Conservation (phyloP, 2,329 filamentous ascomycete genomes). For the Moelleriella libera region DNA sequence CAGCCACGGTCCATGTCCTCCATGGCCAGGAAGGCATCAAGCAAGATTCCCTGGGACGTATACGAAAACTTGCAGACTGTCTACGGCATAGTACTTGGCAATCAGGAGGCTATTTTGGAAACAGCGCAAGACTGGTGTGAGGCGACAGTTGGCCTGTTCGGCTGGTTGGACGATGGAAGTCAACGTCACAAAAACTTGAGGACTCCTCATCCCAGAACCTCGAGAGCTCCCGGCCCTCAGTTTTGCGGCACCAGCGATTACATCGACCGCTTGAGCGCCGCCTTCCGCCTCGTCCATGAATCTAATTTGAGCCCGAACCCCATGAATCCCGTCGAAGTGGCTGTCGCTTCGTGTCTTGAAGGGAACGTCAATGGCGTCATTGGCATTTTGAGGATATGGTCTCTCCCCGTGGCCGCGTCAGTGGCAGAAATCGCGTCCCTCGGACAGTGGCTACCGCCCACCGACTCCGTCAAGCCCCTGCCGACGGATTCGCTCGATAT, state of each 20-base stretch:
- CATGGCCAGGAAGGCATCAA: conserved; percentile 64
- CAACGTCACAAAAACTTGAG: conserved; percentile 25
- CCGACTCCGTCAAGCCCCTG: conserved; percentile 26
- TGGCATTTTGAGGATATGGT: conserved; percentile 64
- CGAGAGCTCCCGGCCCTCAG: conserved; percentile 21
- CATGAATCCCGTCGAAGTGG: conserved; percentile 64
- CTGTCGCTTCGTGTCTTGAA: conserved; percentile 68
- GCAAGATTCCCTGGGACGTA: conserved; percentile 76
- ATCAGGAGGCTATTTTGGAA: conserved; percentile 59
- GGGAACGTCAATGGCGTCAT: conserved; percentile 67
- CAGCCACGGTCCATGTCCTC: conserved; percentile 43
- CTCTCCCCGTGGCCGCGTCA: conserved; percentile 61
- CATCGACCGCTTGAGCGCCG: conserved; percentile 54
- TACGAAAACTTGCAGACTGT: conserved; percentile 73
- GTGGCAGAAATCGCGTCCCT: conserved; percentile 75
- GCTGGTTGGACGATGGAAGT: conserved; percentile 85
- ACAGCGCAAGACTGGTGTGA: conserved; percentile 86
- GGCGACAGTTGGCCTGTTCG: conserved; percentile 66
- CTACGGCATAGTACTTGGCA: conserved; percentile 69
- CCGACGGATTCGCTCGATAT: conserved; percentile 58
- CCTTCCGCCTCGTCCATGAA: conserved; percentile 54
- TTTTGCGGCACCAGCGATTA: conserved; percentile 51
- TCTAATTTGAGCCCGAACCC: conserved; percentile 68
- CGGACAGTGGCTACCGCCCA: conserved; percentile 61
- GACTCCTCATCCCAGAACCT: conserved; percentile 23